Evolutionary conservation across 2,329 filamentous ascomycete species (phyloP).

Genomic region (Aspergillus fumigatus): DNA sequence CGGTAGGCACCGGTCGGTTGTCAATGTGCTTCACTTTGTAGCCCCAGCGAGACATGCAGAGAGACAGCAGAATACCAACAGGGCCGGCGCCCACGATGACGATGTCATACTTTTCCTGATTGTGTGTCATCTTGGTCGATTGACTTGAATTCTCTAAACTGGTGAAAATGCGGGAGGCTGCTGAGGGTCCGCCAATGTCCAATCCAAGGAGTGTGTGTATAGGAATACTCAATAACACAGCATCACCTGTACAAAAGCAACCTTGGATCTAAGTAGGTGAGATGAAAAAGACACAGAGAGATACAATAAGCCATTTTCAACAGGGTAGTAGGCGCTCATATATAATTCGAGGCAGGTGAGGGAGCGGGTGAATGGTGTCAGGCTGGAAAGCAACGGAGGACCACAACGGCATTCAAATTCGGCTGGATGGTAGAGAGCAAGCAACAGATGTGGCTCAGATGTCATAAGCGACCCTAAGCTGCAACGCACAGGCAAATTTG

Average conservation of each 20-base stretch:
- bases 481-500: background rate
- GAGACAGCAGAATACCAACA: constrained; percentile 80
- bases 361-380: constrained; percentile 12
- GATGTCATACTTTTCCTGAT: constrained; percentile 55
- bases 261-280: background rate
- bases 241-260: constrained; percentile 4
- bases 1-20: constrained; percentile 78
- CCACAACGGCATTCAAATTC: constrained; percentile 34
- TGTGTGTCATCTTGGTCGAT: constrained; percentile 21
- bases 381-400: constrained; percentile 19
- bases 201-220: background rate
- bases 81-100: constrained; percentile 89
- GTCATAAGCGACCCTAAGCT: background rate
- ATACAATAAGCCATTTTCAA: constrained; percentile 3
- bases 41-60: constrained; percentile 84
- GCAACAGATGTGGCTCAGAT: background rate
- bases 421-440: constrained; percentile 23
- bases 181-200: background rate
- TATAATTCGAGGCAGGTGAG: constrained; percentile 20
- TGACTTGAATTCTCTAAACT: background rate
- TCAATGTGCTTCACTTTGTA: constrained; percentile 96
- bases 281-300: constrained; percentile 1
- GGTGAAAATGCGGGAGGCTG: background rate
- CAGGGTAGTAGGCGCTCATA: constrained; percentile 21
- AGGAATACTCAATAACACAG: background rate